These are phyloP conservation scores for Blastobotrys terrestris DNA, from an alignment of 805 yeast genomes.

Conservation along the genomic window DNA sequence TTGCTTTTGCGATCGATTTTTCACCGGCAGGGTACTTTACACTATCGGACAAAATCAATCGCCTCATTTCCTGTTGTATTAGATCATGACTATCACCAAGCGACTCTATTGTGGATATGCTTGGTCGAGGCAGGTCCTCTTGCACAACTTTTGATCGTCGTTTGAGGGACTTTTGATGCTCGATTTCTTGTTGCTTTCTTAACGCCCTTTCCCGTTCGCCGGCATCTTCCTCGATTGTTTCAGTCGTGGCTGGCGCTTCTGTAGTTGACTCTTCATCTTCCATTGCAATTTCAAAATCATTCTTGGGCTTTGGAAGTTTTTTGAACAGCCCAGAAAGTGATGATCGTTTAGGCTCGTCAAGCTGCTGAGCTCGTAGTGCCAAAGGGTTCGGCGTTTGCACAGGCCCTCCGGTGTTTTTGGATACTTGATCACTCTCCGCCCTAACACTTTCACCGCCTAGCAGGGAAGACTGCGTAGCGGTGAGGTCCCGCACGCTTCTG, in stretches of 20 bases:
- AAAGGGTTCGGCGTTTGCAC: background rate
- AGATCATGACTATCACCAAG: background rate
- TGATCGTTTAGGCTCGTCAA: background rate
- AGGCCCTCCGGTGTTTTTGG: too few species aligned
- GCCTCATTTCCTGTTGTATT: conserved; percentile 21
- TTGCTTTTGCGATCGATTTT: conserved; percentile 1
- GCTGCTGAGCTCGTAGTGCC: background rate
- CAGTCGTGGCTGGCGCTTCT: conserved; percentile 10
- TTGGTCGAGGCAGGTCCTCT: conserved; percentile 34
- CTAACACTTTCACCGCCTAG: conserved; percentile 24
- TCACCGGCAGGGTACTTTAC: conserved; percentile 20
- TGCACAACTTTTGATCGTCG: conserved; percentile 45
- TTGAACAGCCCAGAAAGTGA: conserved; percentile 5
- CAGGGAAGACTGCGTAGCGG: conserved; percentile 34
- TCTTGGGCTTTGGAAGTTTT: conserved; percentile 36
- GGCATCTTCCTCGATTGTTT: conserved; percentile 24
- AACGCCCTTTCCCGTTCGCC: conserved; percentile 27
- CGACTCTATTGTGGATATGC: background rate
- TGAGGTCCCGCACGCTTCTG: conserved; percentile 31
- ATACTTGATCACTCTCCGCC: background rate
- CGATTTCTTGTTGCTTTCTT: conserved; percentile 15
- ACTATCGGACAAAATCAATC: conserved; percentile 26
- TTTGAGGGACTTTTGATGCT: conserved; percentile 24
- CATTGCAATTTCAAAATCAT: conserved; percentile 31
- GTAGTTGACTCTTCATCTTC: conserved; percentile 30